Evolutionary conservation across 139 green algal genomes (phyloP).

Genomic region (Chlorella sp.): DNA sequence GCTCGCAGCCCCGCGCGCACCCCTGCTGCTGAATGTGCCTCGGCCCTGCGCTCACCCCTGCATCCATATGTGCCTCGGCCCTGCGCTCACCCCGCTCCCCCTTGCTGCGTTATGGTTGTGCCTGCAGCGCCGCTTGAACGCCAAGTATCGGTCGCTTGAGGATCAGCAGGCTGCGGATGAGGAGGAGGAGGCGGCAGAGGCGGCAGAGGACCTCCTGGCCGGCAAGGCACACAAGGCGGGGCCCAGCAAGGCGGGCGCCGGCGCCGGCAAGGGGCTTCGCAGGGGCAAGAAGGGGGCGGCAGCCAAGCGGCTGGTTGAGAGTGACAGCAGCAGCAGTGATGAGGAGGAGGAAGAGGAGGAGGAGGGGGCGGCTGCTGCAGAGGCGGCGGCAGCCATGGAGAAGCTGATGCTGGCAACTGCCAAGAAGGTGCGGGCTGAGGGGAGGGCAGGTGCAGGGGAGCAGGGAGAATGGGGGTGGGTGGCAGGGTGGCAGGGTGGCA

Average conservation of each 20-base stretch:
- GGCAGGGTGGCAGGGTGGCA: neutral
- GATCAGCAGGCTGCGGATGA: neutral
- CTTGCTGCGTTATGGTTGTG: neutral
- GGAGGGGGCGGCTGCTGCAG: neutral
- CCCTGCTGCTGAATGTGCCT: neutral
- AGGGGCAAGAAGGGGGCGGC: neutral
- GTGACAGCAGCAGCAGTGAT: conserved; percentile 14
- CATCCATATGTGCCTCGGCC: no score
- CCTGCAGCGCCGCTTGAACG: conserved; percentile 27
- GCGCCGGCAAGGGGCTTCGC: neutral
- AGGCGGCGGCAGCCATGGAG: conserved; percentile 5
- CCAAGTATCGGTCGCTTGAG: conserved; percentile 23
- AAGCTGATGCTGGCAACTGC: conserved; percentile 31
- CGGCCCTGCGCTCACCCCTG: no score
- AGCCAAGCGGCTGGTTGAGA: conserved; percentile 2
- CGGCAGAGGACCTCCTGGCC: neutral
- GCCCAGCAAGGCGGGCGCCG: neutral
- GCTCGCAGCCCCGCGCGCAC: no score
- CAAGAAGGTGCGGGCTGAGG: neutral
- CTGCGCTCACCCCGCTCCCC: neutral
- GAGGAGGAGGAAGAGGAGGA: neutral
- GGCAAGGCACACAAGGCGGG: neutral
- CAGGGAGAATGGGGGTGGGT: neutral
- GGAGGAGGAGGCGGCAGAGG: neutral
- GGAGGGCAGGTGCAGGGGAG: neutral